Percentiles rank a stretch among this genome's conserved stretches.
phyloP scores from a whole-genome alignment of 805 yeast genomes.

The Scheffersomyces lignosus region DNA sequence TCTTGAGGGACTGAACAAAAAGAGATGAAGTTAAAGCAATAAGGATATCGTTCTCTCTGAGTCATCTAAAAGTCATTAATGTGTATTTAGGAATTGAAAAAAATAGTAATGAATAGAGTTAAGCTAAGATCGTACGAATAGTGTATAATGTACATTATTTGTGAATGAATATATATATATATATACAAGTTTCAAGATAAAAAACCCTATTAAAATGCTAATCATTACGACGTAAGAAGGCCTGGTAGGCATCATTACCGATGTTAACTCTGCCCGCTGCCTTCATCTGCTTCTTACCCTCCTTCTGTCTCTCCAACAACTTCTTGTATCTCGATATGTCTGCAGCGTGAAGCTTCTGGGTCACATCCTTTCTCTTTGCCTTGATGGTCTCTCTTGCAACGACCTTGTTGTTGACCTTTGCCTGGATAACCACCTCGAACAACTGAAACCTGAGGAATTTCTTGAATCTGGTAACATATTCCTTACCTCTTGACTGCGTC shows the following conservation, averaged over 20 bases:
- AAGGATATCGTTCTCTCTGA: too few relatives aligned
- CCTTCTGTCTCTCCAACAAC: slow-evolving; percentile 83
- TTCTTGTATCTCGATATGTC: slow-evolving; percentile 90
- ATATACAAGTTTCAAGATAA: too few relatives aligned
- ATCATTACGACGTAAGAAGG: slow-evolving; percentile 56
- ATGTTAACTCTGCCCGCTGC: slow-evolving; percentile 76
- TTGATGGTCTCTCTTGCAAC: slow-evolving; percentile 91
- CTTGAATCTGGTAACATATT: slow-evolving; percentile 81
- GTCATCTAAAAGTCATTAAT: too few relatives aligned
- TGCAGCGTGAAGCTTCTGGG: slow-evolving; percentile 89
- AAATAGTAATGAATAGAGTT: too few relatives aligned
- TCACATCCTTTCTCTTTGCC: slow-evolving; percentile 92
- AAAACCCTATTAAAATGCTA: too few relatives aligned
- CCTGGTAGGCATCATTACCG: slow-evolving; percentile 84
- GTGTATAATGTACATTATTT: too few relatives aligned
- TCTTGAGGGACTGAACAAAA: slow-evolving; percentile 42
- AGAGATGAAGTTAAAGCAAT: background rate
- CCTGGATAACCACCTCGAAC: slow-evolving; percentile 91
- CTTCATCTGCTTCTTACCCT: slow-evolving; percentile 86
- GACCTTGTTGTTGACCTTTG: slow-evolving; percentile 74
- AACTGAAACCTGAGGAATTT: slow-evolving; percentile 78
- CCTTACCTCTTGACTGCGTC: slow-evolving; percentile 69
- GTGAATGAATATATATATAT: too few relatives aligned
- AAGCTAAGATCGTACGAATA: too few relatives aligned
- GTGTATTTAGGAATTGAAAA: too few relatives aligned